Evolutionary conservation across 1,284 basidiomycete species (phyloP).

Genomic region (Ustilago trichophora): DNA sequence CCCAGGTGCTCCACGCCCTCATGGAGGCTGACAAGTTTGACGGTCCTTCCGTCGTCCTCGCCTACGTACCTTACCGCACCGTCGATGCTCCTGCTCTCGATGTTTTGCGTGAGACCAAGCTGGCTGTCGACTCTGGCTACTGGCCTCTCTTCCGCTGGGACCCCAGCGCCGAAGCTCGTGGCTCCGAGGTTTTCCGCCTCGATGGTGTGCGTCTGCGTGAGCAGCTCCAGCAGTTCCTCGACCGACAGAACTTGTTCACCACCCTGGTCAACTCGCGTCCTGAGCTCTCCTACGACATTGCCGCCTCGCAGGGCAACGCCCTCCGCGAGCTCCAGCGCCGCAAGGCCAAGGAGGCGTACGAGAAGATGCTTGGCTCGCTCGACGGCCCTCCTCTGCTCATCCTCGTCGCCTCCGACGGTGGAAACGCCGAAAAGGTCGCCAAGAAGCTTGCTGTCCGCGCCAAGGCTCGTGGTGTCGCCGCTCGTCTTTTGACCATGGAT

Average conservation of each 20-base stretch:
- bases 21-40: constrained; percentile 89
- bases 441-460: constrained; percentile 86
- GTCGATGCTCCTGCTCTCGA: constrained; percentile 80
- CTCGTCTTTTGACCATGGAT: constrained; percentile 72
- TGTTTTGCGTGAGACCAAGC: constrained; percentile 93
- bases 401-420: constrained; percentile 92
- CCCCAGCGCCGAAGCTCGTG: constrained; percentile 77
- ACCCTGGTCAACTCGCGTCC: constrained; percentile 83
- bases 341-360: constrained; percentile 86
- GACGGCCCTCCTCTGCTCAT: constrained; percentile 90
- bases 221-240: constrained; percentile 92
- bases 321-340: constrained; percentile 84
- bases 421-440: constrained; percentile 92
- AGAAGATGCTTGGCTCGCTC: constrained; percentile 81
- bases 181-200: constrained; percentile 84
- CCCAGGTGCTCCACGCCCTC: constrained; percentile 90
- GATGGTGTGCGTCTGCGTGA: constrained; percentile 94
- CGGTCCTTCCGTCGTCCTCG: constrained; percentile 91
- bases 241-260: constrained; percentile 93
- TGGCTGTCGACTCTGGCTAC: constrained; percentile 93
- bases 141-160: constrained; percentile 99
- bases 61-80: constrained; percentile 87
- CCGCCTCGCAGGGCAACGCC: constrained; percentile 82
- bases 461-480: constrained; percentile 83
- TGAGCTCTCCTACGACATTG: constrained; percentile 82